Evolutionary conservation across 768 basidiomycete genomes (phyloP).

Genomic region (Kwoniella sp.): DNA sequence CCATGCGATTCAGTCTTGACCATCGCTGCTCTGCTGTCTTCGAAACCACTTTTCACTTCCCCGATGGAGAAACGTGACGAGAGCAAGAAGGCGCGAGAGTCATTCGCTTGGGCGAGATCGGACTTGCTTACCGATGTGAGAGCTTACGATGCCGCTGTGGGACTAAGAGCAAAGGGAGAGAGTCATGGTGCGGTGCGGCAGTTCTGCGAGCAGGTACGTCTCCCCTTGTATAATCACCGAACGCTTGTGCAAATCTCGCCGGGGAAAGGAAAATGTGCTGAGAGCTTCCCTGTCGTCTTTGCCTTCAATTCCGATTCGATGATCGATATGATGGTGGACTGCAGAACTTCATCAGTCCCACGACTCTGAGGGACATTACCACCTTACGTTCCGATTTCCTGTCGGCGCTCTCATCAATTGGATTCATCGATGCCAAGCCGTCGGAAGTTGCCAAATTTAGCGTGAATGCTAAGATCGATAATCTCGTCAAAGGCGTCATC

Average conservation of each 20-base stretch:
- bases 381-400: conserved; percentile 77
- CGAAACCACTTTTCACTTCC: conserved; percentile 79
- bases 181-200: conserved; percentile 61
- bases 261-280: no score
- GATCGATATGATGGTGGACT: background rate
- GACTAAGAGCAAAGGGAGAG: conserved; percentile 61
- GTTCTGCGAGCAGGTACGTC: conserved; percentile 71
- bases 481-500: conserved; percentile 79
- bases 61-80: conserved; percentile 84
- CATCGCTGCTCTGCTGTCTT: conserved; percentile 77
- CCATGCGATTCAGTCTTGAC: conserved; percentile 62
- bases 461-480: conserved; percentile 66
- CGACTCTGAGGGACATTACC: conserved; percentile 74
- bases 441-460: conserved; percentile 60
- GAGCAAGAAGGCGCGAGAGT: conserved; percentile 67
- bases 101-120: conserved; percentile 71
- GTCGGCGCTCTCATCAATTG: conserved; percentile 68
- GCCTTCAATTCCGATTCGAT: no score
- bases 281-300: no score
- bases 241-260: no score
- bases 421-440: conserved; percentile 60
- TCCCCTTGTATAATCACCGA: background rate
- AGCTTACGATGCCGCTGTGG: conserved; percentile 63
- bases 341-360: conserved; percentile 79
- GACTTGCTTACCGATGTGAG: conserved; percentile 80